phyloP scores from a whole-genome alignment of 2,329 filamentous ascomycete species.

The Camptophora hylomeconis region DNA sequence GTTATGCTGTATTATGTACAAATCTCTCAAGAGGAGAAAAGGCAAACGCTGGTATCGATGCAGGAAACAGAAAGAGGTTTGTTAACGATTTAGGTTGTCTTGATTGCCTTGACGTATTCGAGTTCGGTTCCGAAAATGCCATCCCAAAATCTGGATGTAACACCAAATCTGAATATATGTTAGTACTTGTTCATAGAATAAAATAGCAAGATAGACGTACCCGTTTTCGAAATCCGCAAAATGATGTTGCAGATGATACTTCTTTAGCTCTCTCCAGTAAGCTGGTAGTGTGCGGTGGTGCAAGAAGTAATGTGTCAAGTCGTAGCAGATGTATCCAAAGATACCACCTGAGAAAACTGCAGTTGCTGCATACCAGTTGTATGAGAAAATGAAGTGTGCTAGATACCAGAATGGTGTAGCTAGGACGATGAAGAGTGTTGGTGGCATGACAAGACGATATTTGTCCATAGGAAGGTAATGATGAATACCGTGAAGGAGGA shows the following conservation, averaged over 20 bases:
- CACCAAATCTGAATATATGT: conserved; percentile 49
- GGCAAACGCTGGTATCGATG: no score
- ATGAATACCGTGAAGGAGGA: conserved; percentile 90
- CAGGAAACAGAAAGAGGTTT: no score
- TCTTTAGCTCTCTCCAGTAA: conserved; percentile 88
- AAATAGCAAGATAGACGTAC: conserved; percentile 6
- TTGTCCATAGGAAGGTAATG: conserved; percentile 99
- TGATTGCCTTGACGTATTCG: conserved; percentile 26
- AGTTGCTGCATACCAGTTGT: conserved; percentile 70
- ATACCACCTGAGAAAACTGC: conserved; percentile 79
- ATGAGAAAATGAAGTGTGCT: conserved; percentile 68
- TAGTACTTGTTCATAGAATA: conserved; percentile 1
- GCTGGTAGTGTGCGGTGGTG: conserved; percentile 87
- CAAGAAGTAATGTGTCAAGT: conserved; percentile 96
- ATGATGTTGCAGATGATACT: conserved; percentile 93
- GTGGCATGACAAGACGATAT: conserved; percentile 94
- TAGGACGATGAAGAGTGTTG: conserved; percentile 69
- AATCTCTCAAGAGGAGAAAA: no score
- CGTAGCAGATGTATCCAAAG: conserved; percentile 92
- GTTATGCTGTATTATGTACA: no score
- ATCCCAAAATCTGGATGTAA: conserved; percentile 96
- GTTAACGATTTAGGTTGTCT: conserved; percentile 17
- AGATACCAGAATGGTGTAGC: conserved; percentile 87
- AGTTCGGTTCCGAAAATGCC: conserved; percentile 81
- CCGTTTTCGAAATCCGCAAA: conserved; percentile 97